Conservation (phyloP, 805 yeast genomes). For the Myxozyma melibiosi region DNA sequence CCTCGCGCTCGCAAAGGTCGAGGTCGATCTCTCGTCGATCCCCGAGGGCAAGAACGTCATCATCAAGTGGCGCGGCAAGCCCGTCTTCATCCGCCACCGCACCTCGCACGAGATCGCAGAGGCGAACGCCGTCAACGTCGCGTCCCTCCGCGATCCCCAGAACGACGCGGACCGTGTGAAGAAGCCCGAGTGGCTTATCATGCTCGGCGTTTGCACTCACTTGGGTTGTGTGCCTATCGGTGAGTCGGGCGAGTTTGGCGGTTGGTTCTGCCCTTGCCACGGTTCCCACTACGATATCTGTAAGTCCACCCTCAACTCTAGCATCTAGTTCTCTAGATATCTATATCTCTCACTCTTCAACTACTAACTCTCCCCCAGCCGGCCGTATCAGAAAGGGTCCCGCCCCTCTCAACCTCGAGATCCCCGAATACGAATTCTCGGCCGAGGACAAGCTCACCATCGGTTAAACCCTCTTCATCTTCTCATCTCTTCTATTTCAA, state of each 20-base stretch:
- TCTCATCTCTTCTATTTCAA: background rate
- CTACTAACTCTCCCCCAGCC: slow-evolving; percentile 41
- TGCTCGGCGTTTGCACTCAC: slow-evolving; percentile 99
- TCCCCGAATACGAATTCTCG: slow-evolving; percentile 84
- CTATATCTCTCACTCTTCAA: background rate
- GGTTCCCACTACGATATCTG: slow-evolving; percentile 99
- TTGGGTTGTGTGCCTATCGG: slow-evolving; percentile 99
- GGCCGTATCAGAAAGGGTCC: slow-evolving; percentile 99
- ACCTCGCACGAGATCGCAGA: slow-evolving; percentile 89
- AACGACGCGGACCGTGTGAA: slow-evolving; percentile 87
- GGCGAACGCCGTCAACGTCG: slow-evolving; percentile 81
- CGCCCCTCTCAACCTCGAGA: slow-evolving; percentile 97
- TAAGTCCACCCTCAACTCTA: slow-evolving; percentile 5
- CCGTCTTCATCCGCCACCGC: slow-evolving; percentile 98
- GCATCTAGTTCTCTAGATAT: no score
- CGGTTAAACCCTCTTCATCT: slow-evolving; percentile 82
- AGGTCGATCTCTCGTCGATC: slow-evolving; percentile 87
- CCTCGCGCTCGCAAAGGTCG: slow-evolving; percentile 98
- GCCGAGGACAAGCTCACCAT: slow-evolving; percentile 80
- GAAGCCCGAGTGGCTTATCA: slow-evolving; percentile 97
- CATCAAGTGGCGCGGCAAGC: slow-evolving; percentile 99
- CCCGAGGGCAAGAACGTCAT: slow-evolving; percentile 98
- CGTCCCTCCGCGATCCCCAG: slow-evolving; percentile 90
- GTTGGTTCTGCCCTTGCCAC: slow-evolving; percentile 99
- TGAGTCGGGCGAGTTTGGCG: slow-evolving; percentile 99